Evolutionary conservation across 2,329 filamentous ascomycete genomes (phyloP).

Genomic region (Elsinoe perseae): DNA sequence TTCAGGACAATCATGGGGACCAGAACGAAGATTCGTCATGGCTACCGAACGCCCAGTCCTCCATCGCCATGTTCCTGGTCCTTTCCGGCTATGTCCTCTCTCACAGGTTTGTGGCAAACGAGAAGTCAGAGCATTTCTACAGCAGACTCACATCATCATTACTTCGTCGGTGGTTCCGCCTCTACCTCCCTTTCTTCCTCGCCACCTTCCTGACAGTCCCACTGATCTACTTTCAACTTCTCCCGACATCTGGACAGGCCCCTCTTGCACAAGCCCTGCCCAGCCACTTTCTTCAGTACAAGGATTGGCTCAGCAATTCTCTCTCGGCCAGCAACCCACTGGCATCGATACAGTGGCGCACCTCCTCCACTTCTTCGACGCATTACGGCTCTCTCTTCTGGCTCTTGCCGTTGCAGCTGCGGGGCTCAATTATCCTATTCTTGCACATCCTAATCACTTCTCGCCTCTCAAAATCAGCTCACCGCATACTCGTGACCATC

Average conservation of each 20-base stretch:
- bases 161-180: background rate
- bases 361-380: slow-evolving; percentile 37
- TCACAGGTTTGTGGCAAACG: background rate
- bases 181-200: background rate
- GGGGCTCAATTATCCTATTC: slow-evolving; percentile 1
- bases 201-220: background rate
- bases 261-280: background rate
- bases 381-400: slow-evolving; percentile 44
- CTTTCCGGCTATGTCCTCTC: slow-evolving; percentile 1
- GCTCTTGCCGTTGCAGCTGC: slow-evolving; percentile 27
- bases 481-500: background rate
- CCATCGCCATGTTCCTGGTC: background rate
- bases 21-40: background rate
- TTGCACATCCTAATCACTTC: background rate
- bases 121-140: background rate
- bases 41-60: background rate
- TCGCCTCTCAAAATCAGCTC: background rate
- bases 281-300: background rate
- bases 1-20: background rate
- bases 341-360: background rate
- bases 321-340: background rate
- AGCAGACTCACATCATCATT: background rate
- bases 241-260: background rate
- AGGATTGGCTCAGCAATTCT: background rate
- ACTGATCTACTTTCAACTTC: background rate